These are phyloP conservation scores for Secale cereale DNA, from an alignment of 176 grass and related monocot genomes.

Conservation along the genomic window DNA sequence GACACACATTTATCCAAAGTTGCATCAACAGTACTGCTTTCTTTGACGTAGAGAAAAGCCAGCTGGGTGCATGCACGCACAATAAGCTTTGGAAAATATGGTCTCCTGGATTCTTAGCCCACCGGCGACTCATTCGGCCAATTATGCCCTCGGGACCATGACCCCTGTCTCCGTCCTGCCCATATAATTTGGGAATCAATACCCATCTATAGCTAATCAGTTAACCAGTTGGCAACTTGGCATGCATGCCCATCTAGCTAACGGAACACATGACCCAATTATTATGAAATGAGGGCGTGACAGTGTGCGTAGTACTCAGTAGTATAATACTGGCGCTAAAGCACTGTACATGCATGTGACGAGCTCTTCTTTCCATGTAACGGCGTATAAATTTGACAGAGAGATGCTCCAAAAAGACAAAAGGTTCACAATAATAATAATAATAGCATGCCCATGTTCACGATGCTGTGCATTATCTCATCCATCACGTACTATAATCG, in stretches of 20 bases:
- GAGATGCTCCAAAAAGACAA: not conserved
- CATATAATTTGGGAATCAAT: conserved; percentile 37
- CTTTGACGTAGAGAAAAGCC: not conserved
- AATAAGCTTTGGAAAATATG: not conserved
- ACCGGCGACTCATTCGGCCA: conserved; percentile 3
- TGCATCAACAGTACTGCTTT: too few species aligned
- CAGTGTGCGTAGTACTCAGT: not conserved
- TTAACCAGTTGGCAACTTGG: conserved; percentile 26
- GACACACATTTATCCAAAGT: too few species aligned
- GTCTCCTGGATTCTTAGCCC: conserved; percentile 25
- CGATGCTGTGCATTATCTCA: not conserved
- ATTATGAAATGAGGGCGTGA: not conserved
- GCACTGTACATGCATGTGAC: not conserved
- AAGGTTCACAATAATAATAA: not conserved
- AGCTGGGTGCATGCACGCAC: not conserved
- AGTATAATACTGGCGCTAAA: not conserved
- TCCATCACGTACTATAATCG: not conserved
- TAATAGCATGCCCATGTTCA: not conserved
- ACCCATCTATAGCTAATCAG: conserved; percentile 3
- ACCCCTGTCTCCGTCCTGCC: conserved; percentile 5
- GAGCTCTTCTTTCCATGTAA: not conserved
- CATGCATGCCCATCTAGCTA: not conserved
- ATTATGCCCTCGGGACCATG: conserved; percentile 11
- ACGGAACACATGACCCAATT: not conserved
- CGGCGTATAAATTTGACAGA: not conserved